Conservation (phyloP, 495 filamentous ascomycete species). For the Hyaloscypha finlandica region DNA sequence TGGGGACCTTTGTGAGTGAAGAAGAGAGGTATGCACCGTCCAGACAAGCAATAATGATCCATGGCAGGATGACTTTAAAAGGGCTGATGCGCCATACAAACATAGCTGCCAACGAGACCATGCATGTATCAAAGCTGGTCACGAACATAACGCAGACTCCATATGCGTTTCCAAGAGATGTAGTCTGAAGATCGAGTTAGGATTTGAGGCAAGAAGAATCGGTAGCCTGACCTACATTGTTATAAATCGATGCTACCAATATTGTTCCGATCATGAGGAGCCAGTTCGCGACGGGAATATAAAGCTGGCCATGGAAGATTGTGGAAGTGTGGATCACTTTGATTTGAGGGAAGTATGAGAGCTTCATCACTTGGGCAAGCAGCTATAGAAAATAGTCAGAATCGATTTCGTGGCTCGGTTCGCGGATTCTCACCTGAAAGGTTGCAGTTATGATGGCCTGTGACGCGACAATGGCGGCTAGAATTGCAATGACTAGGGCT, state of each 20-base stretch:
- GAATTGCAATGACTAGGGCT: constrained; percentile 61
- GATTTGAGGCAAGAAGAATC: neutral
- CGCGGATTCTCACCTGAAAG: constrained; percentile 45
- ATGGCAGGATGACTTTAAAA: constrained; percentile 33
- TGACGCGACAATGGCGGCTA: constrained; percentile 70
- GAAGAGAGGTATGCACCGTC: constrained; percentile 67
- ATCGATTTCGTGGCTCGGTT: neutral
- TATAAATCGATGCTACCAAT: constrained; percentile 67
- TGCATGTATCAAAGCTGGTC: constrained; percentile 70
- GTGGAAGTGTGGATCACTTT: constrained; percentile 65
- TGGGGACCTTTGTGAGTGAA: constrained; percentile 65
- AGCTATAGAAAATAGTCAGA: constrained; percentile 39
- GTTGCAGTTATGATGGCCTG: constrained; percentile 75
- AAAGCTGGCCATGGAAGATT: constrained; percentile 67
- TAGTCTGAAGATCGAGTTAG: constrained; percentile 37
- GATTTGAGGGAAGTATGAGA: constrained; percentile 73
- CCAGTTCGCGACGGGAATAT: constrained; percentile 71
- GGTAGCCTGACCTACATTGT: constrained; percentile 49
- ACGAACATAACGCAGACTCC: constrained; percentile 72
- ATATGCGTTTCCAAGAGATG: constrained; percentile 49
- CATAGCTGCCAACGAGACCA: constrained; percentile 65
- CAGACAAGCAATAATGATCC: constrained; percentile 57
- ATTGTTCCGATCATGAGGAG: constrained; percentile 69
- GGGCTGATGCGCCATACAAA: constrained; percentile 60
- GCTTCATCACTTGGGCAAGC: constrained; percentile 69